These are phyloP conservation scores for Murraya paniculata DNA, from an alignment of 345 rosid genomes.

Conservation along the genomic window DNA sequence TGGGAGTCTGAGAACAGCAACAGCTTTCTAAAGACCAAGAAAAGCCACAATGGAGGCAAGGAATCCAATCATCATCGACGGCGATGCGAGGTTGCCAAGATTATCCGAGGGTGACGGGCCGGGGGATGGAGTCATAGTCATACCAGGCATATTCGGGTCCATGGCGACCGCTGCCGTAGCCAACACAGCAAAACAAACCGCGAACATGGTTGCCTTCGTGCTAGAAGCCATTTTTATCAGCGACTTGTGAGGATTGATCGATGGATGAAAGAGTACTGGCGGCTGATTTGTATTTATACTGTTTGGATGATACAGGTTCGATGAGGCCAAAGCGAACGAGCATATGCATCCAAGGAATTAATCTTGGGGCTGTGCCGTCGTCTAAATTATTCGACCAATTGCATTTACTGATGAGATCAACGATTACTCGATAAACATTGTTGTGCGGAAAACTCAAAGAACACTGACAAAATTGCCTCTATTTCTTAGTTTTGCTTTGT, in stretches of 20 bases:
- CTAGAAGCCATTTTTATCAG: slow-evolving; percentile 7
- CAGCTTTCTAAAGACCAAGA: slow-evolving; percentile 10
- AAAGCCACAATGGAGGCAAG: slow-evolving; percentile 17
- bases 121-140: slow-evolving; percentile 22
- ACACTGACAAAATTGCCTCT: neutral
- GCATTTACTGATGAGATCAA: neutral
- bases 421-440: neutral
- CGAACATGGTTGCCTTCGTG: slow-evolving; percentile 4
- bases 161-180: slow-evolving; percentile 18
- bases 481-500: neutral
- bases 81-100: slow-evolving; percentile 6
- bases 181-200: slow-evolving; percentile 21
- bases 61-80: slow-evolving; percentile 22
- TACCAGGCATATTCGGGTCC: slow-evolving; percentile 19
- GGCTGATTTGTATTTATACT: neutral
- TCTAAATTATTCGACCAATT: neutral
- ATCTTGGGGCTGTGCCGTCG: neutral
- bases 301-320: neutral
- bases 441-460: neutral
- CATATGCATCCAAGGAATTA: neutral
- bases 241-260: neutral
- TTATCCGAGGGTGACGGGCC: neutral
- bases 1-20: neutral
- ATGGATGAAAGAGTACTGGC: neutral
- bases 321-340: neutral